These are phyloP conservation scores for Magnusiomyces clavatus DNA, from an alignment of 1,139 yeast genomes.

Conservation along the genomic window DNA sequence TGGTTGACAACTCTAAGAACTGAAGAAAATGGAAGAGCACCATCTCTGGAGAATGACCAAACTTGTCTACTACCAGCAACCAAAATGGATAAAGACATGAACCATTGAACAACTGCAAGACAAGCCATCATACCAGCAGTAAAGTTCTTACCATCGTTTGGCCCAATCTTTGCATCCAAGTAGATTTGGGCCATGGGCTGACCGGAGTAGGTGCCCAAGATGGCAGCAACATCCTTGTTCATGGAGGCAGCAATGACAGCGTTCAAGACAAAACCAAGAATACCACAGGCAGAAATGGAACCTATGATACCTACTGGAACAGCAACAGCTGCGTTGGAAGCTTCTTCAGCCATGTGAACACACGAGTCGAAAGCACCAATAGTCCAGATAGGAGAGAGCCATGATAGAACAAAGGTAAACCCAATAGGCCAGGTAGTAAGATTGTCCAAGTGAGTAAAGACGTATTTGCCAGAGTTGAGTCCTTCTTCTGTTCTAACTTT, in stretches of 20 bases:
- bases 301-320: conserved; percentile 58
- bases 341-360: conserved; percentile 65
- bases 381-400: conserved; percentile 50
- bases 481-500: conserved; percentile 29
- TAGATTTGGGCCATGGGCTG: conserved; percentile 51
- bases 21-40: conserved; percentile 63
- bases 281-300: conserved; percentile 50
- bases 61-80: conserved; percentile 85
- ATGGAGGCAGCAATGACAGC: conserved; percentile 52
- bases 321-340: conserved; percentile 55
- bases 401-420: conserved; percentile 54
- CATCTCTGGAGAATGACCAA: conserved; percentile 83
- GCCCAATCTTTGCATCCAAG: conserved; percentile 41
- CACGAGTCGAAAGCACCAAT: conserved; percentile 56
- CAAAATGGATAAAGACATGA: conserved; percentile 60
- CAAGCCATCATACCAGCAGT: conserved; percentile 35
- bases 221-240: conserved; percentile 41
- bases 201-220: conserved; percentile 28
- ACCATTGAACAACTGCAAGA: conserved; percentile 31
- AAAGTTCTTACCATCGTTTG: conserved; percentile 49
- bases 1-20: conserved; percentile 46
- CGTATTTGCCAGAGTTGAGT: conserved; percentile 32
- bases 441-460: conserved; percentile 52
- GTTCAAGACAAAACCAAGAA: conserved; percentile 52
- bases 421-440: conserved; percentile 54